Base-by-base conservation (phyloP, 495 filamentous ascomycete species). In the Hyphodiscus hymeniophilus region DNA sequence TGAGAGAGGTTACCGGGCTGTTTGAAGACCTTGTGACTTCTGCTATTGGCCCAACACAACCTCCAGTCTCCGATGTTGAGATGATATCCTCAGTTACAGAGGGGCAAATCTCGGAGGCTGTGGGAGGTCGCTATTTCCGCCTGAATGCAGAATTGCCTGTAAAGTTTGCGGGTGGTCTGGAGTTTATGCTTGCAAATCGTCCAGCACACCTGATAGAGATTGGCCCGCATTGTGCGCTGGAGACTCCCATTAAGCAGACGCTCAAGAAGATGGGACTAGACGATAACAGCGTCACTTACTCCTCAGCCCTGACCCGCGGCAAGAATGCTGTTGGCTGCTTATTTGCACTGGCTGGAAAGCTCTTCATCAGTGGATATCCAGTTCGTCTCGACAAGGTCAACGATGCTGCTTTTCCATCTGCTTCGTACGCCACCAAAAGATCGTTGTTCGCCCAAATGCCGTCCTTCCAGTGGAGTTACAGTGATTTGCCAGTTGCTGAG, bases 221-320 rank as follows among this genome's bases (percentile, higher is more conserved):
- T 15, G 82, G 83, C 0, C 81, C 84, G 21, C 82, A 85, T 49
- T 63, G 70, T 3, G 79, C 82, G 0, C 65, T 88, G 0, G 67
- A 76, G 44, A 72, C 72, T 0, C 80, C 81, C 2, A 58, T 82
- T 21, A 72, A 71, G 51, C 47, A 57, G 33, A 26, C 18, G 2
- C 17, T 53, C 2, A n/a, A n/a, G 10, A 28, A 10, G 26, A 35
- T 60, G 7, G 41, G 58, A 7, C 51, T 63, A 18, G 51, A 22
- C 26, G 76, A 70, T 8, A 42, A 47, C 12, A 26, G 12, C 33
- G 75, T 75, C 57, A 74, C 71, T 72, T 77, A 77, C 47, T 11
- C 57, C 11, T 47, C 62, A 2, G 55, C 63, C 3, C 40, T 74
- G 0, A 16, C 53, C 17, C 60, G 72, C 1, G 54, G 61, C 5